Base-by-base conservation (phyloP, 192 early-diverging fungal species). In the Backusella tarrabulga region DNA sequence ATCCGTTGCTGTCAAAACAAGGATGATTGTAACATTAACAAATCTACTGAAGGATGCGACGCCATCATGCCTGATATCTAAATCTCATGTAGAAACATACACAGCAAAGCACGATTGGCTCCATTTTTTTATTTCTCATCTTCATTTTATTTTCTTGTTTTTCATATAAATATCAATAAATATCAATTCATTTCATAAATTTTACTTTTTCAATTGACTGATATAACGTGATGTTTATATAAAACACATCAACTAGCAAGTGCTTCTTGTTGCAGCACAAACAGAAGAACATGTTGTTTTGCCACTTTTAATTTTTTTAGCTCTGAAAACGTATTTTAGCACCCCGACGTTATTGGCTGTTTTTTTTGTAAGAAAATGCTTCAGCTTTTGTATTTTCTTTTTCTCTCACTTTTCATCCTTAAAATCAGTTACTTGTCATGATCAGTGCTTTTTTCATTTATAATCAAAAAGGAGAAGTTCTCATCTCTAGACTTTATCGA, bases 381-480 rank as follows among this genome's bases (percentile, higher is more conserved):
- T 21, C 8, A 40, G 3, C 15, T 36, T 68, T 68, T 68, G 11
- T 50, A 11, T 32, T 46, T 72, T 42, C n/a, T 34, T 56, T 29
- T 36, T 36, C 40, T 32, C 56, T 66, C 67, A 29, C 38, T 54
- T 38, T 74, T 34, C 32, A 74, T 21, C 32, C n/a, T 36, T 35
- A 36, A 19, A 29, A 34, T 14, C 12, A n/a, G 17, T 40, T 40
- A n/a, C 40, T 29, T 26, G 15, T 21, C 34, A 99, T 98, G 97
- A 91, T 99, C 67, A 95, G 93, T 81, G 96, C 92, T 21, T 90
- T 99, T 77, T 97, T 99, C 82, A 95, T 99, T 63, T 97, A 97
- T 87, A 99, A 97, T 88, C 96, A 94, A 79, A 99, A 99, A 84
- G 97, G 98, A 68, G 97, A 99, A 83, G 97, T 98, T 19, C 93